Evolutionary conservation across 2,329 filamentous ascomycete genomes (phyloP), one percentile per base, ranked within the genome.

Genomic region (Colletotrichum sublineola): DNA sequence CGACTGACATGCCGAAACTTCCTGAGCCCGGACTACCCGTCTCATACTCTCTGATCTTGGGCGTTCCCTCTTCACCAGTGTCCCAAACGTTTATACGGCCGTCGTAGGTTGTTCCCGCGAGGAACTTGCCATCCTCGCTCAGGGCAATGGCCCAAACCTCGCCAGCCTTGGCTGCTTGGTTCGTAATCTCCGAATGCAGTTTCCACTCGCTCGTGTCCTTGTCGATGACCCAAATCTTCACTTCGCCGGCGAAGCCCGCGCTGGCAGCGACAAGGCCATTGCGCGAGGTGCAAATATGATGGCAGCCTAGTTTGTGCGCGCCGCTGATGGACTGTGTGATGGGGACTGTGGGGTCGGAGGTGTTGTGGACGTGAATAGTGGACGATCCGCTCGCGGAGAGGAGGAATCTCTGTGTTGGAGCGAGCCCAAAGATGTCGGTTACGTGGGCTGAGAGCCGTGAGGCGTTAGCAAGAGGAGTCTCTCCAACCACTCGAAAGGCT

Each of bases 51-150:
- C 91, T 88, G 73, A 96, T 91, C 82, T 93, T 94, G 68, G 87
- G 84, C 76, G 86, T 86, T 48, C 89, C 85, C 48, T 84, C 83
- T 15, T 83, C 86, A 61, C 84, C 78, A 40, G 92, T 82, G 79
- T 97, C 92, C 94, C 95, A 98, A 52, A 98, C 93, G 77, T 95
- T 95, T 78, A 98, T 91, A 67, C 92, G 90, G 4, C 96, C 96
- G 79, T 97, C 93, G 78, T 95, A 93, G 3, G 94, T 96, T 18
- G 94, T 97, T 75, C 91, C 91, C n/a, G 95, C 95, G 20, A 98
- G 87, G 78, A 92, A 96, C 75, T 91, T 89, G 61, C 96, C 96
- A 79, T 97, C 92, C 74, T 92, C 90, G 78, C 93, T 97, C 74
- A 99, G 85, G 0, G 94, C 92, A 76, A 98, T 86, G 0, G 96